Evolutionary conservation across 2,329 filamentous ascomycete genomes (phyloP).

Genomic region (Sclerotinia glacialis): DNA sequence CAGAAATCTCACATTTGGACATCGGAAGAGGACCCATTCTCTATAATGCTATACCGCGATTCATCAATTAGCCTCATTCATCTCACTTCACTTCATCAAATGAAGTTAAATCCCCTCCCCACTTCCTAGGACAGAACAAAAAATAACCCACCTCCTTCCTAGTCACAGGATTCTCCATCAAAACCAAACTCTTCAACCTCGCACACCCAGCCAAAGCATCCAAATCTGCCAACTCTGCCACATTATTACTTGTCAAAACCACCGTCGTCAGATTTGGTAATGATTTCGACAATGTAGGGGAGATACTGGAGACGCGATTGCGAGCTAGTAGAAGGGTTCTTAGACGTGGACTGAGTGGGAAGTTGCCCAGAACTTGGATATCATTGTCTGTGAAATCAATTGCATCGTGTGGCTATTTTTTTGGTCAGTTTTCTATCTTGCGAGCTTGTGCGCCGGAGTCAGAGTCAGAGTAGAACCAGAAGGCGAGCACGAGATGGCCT

Average conservation of each 20-base stretch:
- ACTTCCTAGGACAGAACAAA: background rate
- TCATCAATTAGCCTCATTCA: background rate
- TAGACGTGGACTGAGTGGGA: conserved; percentile 85
- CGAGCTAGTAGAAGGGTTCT: conserved; percentile 84
- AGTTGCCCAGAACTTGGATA: conserved; percentile 84
- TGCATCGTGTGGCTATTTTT: conserved; percentile 77
- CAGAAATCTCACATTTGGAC: conserved; percentile 80
- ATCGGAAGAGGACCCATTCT: conserved; percentile 85
- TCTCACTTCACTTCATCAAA: background rate
- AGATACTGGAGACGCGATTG: conserved; percentile 82
- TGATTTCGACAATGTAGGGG: conserved; percentile 68
- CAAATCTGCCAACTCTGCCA: conserved; percentile 81
- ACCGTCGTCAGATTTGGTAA: conserved; percentile 81
- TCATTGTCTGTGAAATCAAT: conserved; percentile 99
- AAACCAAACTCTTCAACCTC: conserved; percentile 72
- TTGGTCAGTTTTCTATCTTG: background rate
- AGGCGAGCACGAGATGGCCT: background rate
- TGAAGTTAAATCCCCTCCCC: background rate
- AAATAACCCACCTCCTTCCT: conserved; percentile 75
- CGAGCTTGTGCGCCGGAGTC: background rate
- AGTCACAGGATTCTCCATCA: conserved; percentile 85
- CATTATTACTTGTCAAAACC: conserved; percentile 77
- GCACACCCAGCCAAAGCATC: conserved; percentile 71
- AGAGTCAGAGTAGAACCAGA: background rate
- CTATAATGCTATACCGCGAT: conserved; percentile 70